Evolutionary conservation across 768 basidiomycete species (phyloP).

Genomic region (Kwoniella europaea): DNA sequence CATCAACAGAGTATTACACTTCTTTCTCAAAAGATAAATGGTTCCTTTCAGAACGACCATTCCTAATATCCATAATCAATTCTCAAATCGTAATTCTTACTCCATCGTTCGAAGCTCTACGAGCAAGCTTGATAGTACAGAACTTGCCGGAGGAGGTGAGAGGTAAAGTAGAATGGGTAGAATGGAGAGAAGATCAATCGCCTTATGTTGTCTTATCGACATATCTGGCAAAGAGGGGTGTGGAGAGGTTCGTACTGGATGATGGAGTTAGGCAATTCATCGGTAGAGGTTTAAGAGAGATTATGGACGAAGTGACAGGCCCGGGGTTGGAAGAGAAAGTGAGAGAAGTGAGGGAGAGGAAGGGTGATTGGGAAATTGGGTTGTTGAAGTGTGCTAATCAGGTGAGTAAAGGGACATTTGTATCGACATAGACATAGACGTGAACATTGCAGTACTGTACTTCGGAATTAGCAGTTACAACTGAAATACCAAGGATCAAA

Average conservation of each 20-base stretch:
- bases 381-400: conserved; percentile 80
- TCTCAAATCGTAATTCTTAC: conserved; percentile 70
- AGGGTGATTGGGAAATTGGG: conserved; percentile 71
- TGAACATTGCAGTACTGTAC: no score
- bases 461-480: no score
- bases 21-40: conserved; percentile 67
- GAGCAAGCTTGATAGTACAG: conserved; percentile 66
- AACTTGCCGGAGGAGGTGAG: conserved; percentile 60
- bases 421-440: neutral
- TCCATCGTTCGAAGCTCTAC: conserved; percentile 74
- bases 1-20: conserved; percentile 72
- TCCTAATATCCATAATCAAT: conserved; percentile 68
- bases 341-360: conserved; percentile 72
- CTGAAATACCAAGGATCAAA: no score
- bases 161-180: conserved; percentile 57
- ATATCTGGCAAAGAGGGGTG: conserved; percentile 45
- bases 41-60: conserved; percentile 77
- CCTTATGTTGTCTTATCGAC: conserved; percentile 67
- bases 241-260: conserved; percentile 62
- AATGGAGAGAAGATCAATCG: conserved; percentile 68
- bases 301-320: conserved; percentile 28
- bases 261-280: conserved; percentile 42
- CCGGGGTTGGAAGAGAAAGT: conserved; percentile 61
- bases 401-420: no score
- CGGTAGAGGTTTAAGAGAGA: conserved; percentile 66